Base-by-base conservation (phyloP, 1,284 basidiomycete species). In the Lentinula novae-zelandiae region DNA sequence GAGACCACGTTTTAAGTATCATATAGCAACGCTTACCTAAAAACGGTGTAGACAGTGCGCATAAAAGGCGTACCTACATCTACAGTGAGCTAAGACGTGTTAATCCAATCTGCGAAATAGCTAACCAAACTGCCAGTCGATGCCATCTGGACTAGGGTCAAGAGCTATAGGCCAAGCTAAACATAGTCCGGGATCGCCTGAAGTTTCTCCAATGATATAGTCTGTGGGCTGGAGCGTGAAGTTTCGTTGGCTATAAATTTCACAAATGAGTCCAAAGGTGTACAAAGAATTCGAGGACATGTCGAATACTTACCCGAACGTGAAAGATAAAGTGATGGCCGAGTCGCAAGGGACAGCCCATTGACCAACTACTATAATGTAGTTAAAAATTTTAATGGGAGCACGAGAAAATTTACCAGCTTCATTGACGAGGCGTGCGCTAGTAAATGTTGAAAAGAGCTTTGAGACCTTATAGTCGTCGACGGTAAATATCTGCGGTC, bases 281-380 rank as follows among this genome's bases (percentile, higher is more conserved):
- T 9, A 22, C 53, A 42, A 39, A 31, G 56, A 3, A 9, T 12
- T 50, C 36, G 34, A 39, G 54, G 46, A 20, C n/a, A 9, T 17
- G n/a, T 44, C 42, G 34, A 17, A 20, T 36, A 64, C 82, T 57
- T 65, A 88, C 89, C 87, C 88, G 69, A 95, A 92, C 27, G 82
- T 84, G 68, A 95, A 90, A 0, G 86, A 76, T 65, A 96, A 81
- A 0, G 83, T 82, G 54, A 80, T 75, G 8, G 78, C 74, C 0
- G 87, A 89, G 63, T 87, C 80, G 68, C 93, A 96, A 3, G 93
- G 93, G 3, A 94, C 76, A 7, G 83, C 91, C 90, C 92, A 96
- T 71, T 87, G 87, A 1, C 93, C 93, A 56, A 67, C 85, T 83
- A 58, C 34, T n/a, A 51, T 15, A 31, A 36, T 27, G 15, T 33